phyloP scores from a whole-genome alignment of 2,329 filamentous ascomycete genomes.

The Stromatinia cepivora region DNA sequence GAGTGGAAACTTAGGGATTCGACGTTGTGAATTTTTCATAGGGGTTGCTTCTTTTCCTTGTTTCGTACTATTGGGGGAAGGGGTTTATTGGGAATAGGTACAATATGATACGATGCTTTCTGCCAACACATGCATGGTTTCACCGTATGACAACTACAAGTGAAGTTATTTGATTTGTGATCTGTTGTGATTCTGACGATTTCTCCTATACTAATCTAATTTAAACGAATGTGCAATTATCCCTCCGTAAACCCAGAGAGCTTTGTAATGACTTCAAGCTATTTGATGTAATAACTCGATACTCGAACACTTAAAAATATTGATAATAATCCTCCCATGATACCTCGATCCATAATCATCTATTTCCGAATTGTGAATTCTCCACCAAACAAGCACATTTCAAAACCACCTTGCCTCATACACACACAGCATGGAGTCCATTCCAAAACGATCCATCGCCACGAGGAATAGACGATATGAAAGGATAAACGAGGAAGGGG shows the following conservation, averaged over 20 bases:
- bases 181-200: neutral
- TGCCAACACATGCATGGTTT: constrained; percentile 27
- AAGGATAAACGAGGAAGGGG: neutral
- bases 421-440: neutral
- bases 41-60: constrained; percentile 20
- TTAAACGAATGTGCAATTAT: constrained; percentile 8
- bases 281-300: constrained; percentile 4
- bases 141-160: neutral
- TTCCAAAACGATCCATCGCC: no score
- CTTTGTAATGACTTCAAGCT: constrained; percentile 5
- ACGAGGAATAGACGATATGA: neutral
- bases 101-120: constrained; percentile 34
- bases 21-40: constrained; percentile 20
- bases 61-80: constrained; percentile 12
- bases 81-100: constrained; percentile 29
- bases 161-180: constrained; percentile 22
- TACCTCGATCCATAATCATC: neutral
- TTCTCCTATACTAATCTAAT: neutral
- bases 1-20: neutral
- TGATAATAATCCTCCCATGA: neutral
- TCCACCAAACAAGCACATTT: neutral
- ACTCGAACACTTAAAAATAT: constrained; percentile 5
- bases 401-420: neutral
- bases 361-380: neutral
- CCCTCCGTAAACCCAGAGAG: neutral